Conservation (phyloP, 2,329 filamentous ascomycete species). For the Zasmidium angulare region DNA sequence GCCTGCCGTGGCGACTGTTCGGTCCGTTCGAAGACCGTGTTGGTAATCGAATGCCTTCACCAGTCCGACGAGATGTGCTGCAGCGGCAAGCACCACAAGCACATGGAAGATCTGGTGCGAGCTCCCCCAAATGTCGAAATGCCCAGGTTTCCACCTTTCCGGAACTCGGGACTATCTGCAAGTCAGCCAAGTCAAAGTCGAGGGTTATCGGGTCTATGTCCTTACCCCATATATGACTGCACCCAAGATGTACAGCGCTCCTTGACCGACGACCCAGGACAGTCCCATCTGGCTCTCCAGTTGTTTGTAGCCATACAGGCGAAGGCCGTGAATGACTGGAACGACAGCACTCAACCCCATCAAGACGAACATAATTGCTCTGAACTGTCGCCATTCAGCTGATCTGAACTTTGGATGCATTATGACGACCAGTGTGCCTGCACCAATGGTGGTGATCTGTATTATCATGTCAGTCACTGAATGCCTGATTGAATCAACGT, state of each 20-base stretch:
- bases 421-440: constrained; percentile 74
- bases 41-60: constrained; percentile 82
- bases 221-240: constrained; percentile 81
- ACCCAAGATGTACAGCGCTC: constrained; percentile 79
- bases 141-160: constrained; percentile 73
- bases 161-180: constrained; percentile 68
- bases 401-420: constrained; percentile 82
- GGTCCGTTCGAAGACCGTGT: constrained; percentile 48
- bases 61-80: constrained; percentile 77
- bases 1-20: constrained; percentile 7
- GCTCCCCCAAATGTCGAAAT: constrained; percentile 86
- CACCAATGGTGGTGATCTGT: constrained; percentile 74
- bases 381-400: constrained; percentile 78
- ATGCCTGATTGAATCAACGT: too few relatives aligned
- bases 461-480: too few relatives aligned
- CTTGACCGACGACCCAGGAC: constrained; percentile 76
- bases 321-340: constrained; percentile 75
- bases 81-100: constrained; percentile 78
- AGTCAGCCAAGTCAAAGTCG: too few relatives aligned
- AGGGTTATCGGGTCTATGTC: constrained; percentile 20
- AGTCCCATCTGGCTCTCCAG: constrained; percentile 76
- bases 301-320: constrained; percentile 63
- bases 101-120: constrained; percentile 97
- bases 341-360: constrained; percentile 83
- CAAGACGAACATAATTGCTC: constrained; percentile 83